Percentiles rank a stretch among this genome's conserved stretches.
Evolutionary conservation across 2,329 filamentous ascomycete genomes (phyloP).

Genomic region (Penicillium brasilianum): DNA sequence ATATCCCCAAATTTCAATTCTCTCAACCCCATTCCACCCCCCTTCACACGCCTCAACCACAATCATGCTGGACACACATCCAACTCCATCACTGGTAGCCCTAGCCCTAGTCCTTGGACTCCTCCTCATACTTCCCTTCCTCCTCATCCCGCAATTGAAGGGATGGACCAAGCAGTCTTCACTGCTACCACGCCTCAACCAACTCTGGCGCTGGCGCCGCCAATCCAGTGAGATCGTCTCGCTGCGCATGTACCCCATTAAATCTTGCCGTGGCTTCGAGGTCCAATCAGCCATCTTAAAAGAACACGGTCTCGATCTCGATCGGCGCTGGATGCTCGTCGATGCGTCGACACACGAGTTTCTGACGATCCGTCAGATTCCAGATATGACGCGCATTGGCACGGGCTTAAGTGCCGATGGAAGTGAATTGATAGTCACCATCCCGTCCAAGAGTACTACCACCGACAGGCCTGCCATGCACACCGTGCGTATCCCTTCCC

Average conservation of each 20-base stretch:
- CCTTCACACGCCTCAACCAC: background rate
- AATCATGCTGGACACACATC: slow-evolving; percentile 15
- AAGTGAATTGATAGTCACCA: slow-evolving; percentile 51
- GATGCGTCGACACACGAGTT: slow-evolving; percentile 60
- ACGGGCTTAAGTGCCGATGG: slow-evolving; percentile 55
- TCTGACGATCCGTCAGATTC: slow-evolving; percentile 65
- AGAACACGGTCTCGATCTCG: slow-evolving; percentile 64
- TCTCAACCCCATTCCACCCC: background rate
- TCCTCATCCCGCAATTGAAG: slow-evolving; percentile 24
- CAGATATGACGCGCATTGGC: slow-evolving; percentile 67
- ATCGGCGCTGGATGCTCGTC: slow-evolving; percentile 71
- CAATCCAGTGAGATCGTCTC: slow-evolving; percentile 39
- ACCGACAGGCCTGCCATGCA: background rate
- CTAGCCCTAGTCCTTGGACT: slow-evolving; percentile 19
- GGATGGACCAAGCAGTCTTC: slow-evolving; percentile 18
- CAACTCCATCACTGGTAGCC: slow-evolving; percentile 8
- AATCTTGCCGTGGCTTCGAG: slow-evolving; percentile 67
- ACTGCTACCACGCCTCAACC: slow-evolving; percentile 15
- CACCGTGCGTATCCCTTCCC: slow-evolving; percentile 59
- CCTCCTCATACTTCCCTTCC: slow-evolving; percentile 20
- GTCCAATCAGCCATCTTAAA: slow-evolving; percentile 58
- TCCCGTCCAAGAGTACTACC: slow-evolving; percentile 52
- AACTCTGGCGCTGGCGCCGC: slow-evolving; percentile 20
- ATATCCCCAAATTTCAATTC: background rate
- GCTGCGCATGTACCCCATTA: slow-evolving; percentile 67